Conservation (phyloP, 768 basidiomycete genomes). For the Suillus discolor region DNA sequence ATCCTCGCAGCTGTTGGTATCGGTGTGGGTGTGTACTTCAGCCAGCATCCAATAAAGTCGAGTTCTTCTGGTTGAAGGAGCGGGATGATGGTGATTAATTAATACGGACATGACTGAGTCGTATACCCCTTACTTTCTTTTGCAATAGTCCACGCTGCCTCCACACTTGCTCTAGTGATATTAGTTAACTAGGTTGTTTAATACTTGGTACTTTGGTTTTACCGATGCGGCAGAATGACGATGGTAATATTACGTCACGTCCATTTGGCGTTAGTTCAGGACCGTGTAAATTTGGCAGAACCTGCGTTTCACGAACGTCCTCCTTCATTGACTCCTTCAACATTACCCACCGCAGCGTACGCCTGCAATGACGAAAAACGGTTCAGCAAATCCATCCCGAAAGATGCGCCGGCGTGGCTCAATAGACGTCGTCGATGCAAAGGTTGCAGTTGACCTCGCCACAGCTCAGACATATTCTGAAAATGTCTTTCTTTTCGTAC, state of each 20-base stretch:
- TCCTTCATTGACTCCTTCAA: neutral
- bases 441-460: slow-evolving; percentile 84
- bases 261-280: neutral
- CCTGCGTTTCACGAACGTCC: neutral
- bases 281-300: neutral
- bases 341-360: neutral
- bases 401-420: slow-evolving; percentile 50
- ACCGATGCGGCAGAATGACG: neutral
- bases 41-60: slow-evolving; percentile 7
- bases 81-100: neutral
- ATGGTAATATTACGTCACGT: slow-evolving; percentile 6
- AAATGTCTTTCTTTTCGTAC: slow-evolving; percentile 96
- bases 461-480: slow-evolving; percentile 87
- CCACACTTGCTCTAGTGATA: slow-evolving; percentile 5
- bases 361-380: slow-evolving; percentile 16
- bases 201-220: slow-evolving; percentile 1
- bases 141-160: neutral
- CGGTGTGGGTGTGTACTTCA: slow-evolving; percentile 33
- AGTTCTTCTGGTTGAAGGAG: slow-evolving; percentile 8
- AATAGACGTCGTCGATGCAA: slow-evolving; percentile 77
- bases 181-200: neutral
- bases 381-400: slow-evolving; percentile 31
- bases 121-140: slow-evolving; percentile 5
- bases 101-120: slow-evolving; percentile 1
- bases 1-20: slow-evolving; percentile 49